Base-by-base conservation (phyloP, 768 basidiomycete genomes). In the Tricholoma sp. region DNA sequence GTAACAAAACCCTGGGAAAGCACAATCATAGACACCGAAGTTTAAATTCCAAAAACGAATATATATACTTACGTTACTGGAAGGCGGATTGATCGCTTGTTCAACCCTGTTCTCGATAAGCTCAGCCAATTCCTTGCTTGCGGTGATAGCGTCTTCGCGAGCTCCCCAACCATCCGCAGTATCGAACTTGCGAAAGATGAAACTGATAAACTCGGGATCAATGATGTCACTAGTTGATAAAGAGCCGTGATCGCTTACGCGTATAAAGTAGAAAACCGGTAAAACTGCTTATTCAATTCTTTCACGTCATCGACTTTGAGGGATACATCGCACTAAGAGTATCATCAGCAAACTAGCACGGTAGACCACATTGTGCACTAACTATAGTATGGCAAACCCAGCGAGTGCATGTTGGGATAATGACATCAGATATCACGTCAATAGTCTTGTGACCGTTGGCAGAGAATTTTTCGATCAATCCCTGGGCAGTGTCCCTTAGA, bases 321-420 rank as follows among this genome's bases (percentile, higher is more conserved):
- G 12, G 55, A 20, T 7, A 57, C 20, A 10, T 56, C 61, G 31
- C 58, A 62, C 61, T 62, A 28, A 3, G 31, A 10, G 39, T 9
- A 6, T 10, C 10, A 34, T 33, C 47, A 15, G 15, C 37, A 39
- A 32, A 28, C 9, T 8, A 15, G 39, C n/a, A 20, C 37, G 45
- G 41, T 11, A 15, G 6, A 28, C 20, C 15, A 6, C 44, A 55
- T n/a, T 0, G 9, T 24, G 24, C 24, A 52, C 61, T 44, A 53
- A 69, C 68, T n/a, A 69, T 54, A 9, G 61, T 63, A 24, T 62
- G 57, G 55, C 66, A 67, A 49, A 66, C 66, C 68, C 68, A 69
- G 18, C 63, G 60, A 34, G 61, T 65, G 39, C 65, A 69, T 1
- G 63, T 60, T 3, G 58, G 59, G 54, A 66, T 66, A 34, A 69